Base-by-base conservation (phyloP, 345 rosid species). In the Pistacia integerrima region DNA sequence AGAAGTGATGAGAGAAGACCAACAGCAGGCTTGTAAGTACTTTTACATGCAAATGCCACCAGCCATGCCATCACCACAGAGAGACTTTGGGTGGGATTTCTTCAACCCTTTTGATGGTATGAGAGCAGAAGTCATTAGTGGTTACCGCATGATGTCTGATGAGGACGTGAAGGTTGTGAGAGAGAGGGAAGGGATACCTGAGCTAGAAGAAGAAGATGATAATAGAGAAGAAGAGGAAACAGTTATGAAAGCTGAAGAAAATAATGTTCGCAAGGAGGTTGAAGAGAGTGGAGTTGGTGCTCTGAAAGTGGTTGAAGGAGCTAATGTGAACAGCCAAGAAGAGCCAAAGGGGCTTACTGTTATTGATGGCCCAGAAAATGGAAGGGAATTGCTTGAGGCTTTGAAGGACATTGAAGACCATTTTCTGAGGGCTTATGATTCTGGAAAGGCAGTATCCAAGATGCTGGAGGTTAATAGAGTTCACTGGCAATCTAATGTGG, bases 41-140 rank as follows among this genome's bases (percentile, higher is more conserved):
- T 88, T 76, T 49, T 87, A 88, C 63, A 85, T 89, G 96, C 90
- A 88, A 87, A 84, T 88, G 88, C 87, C 85, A 44, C 81, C 90
- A 5, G 75, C 85, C 52, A 81, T 84, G 77, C 78, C 82, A 44
- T 84, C 88, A 20, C 90, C 90, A 10, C 87, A 74, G 41, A 73
- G 76, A 61, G 93, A 89, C 75, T 91, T 89, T 65, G 93, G 90
- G 54, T 91, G 96, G 96, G 96, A 91, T 69, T 91, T 89, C 72
- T 91, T 91, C 74, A 83, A 89, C 79, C 90, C 93, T 14, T 91
- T 89, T 78, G 88, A 85, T 46, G 78, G 76, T 17, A 80, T 84
- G 83, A 79, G 89, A 56, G 84, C 89, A n/a, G 92, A 91, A 68
- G 79, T 87, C 59, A 78, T 89, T 8, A 70, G 86, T 63, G 84